Evolutionary conservation across 2,329 filamentous ascomycete species (phyloP), one percentile per base, ranked within the genome.

Genomic region (Fusarium irregulare): DNA sequence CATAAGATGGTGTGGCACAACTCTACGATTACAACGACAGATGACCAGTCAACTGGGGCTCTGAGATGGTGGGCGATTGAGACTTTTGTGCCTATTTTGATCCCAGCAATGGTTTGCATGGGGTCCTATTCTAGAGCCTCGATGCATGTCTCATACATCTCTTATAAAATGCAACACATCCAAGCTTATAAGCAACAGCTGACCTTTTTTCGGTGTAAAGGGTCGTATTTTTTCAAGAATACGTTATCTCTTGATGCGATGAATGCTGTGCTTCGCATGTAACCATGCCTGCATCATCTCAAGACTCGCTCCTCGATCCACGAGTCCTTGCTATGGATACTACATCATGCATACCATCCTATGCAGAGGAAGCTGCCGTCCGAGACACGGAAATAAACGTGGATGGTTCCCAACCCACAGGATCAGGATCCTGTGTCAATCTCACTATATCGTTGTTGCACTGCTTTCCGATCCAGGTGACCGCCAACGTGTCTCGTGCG

Each of bases 341-440:
- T n/a, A 37, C 34, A 12, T 10, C 34, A 37, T 37, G 34, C 34
- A 37, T 37, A n/a, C 34, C 63, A 61, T 64, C 47, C 59, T 20
- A 53, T 53, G 23, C 32, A 42, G 13, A 27, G 49, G 18, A 42
- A 66, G 64, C 47, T 60, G 57, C 60, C 49, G 55, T 66, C 66
- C 67, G 68, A 75, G 73, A 75, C 73, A 72, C 64, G 61, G 72
- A 70, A 58, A 66, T 73, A 71, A 68, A 71, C 68, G 66, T 73
- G 72, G 68, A 73, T 55, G 57, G 65, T 61, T 72, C 66, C 66
- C 60, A 60, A 64, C 61, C 66, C 72, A 73, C 59, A 71, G 60
- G 47, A 53, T 53, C 34, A 53, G 49, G 34, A 70, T 64, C 56
- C 57, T 41, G 57, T 73, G 62, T 49, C 56, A 75, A 75, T 72